phyloP scores from a whole-genome alignment of 2,329 filamentous ascomycete species.

The Lomentospora prolificans region DNA sequence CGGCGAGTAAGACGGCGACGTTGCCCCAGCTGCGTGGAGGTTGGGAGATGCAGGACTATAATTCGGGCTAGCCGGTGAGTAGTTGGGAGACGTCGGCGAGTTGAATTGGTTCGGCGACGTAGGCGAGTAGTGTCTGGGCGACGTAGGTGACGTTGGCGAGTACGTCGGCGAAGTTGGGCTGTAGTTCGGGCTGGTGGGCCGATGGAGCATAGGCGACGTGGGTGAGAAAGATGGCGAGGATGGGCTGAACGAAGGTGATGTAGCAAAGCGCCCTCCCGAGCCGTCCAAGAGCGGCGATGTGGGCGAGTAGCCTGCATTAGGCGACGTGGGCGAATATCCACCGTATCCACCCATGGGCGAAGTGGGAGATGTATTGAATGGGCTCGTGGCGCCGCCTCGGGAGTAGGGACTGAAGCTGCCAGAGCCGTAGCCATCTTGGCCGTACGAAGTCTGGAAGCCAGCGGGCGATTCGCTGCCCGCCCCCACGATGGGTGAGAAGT shows the following conservation, averaged over 20 bases:
- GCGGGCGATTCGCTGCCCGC: conserved; percentile 61
- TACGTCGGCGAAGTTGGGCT: conserved; percentile 58
- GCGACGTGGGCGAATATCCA: conserved; percentile 69
- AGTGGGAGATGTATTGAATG: conserved; percentile 62
- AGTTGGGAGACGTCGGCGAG: conserved; percentile 65
- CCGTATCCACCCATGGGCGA: conserved; percentile 48
- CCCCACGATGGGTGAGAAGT: conserved; percentile 70
- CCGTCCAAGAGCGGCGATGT: conserved; percentile 58
- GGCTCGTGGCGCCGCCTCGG: conserved; percentile 55
- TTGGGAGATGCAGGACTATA: conserved; percentile 62
- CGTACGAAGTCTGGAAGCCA: conserved; percentile 56
- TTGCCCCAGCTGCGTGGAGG: conserved; percentile 31
- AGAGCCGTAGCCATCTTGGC: conserved; percentile 38
- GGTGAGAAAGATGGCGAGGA: conserved; percentile 55
- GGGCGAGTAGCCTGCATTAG: conserved; percentile 64
- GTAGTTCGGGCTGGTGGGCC: conserved; percentile 50
- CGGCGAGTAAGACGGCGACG: conserved; percentile 55
- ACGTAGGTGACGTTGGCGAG: conserved; percentile 51
- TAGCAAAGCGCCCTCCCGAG: conserved; percentile 41
- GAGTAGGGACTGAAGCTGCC: conserved; percentile 55
- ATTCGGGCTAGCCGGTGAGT: conserved; percentile 60
- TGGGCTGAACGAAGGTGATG: conserved; percentile 54
- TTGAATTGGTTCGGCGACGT: conserved; percentile 67
- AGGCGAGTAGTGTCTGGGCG: conserved; percentile 48
- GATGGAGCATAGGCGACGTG: conserved; percentile 49